Evolutionary conservation across 495 filamentous ascomycete genomes (phyloP).

Genomic region (Darksidea phi): DNA sequence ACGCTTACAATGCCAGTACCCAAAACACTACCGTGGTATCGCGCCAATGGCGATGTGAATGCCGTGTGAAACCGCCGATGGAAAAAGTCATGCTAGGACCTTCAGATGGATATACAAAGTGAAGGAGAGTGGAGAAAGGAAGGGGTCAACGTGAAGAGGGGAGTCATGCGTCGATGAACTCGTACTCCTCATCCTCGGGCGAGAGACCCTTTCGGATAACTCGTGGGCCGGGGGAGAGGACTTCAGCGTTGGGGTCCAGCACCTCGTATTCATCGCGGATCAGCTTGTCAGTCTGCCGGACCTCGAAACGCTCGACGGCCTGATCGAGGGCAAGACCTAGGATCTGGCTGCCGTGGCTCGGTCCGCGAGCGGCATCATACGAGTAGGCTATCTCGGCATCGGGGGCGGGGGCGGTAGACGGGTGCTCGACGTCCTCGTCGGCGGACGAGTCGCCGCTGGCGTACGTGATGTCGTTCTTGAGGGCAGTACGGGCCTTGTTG

Average conservation of each 20-base stretch:
- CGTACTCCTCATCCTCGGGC: conserved; percentile 37
- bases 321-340: conserved; percentile 54
- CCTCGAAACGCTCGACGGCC: conserved; percentile 59
- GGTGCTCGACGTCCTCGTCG: conserved; percentile 44
- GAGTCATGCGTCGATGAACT: conserved; percentile 30
- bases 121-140: background rate
- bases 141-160: background rate
- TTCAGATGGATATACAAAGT: conserved; percentile 12
- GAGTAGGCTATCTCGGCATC: conserved; percentile 50
- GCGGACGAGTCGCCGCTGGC: conserved; percentile 38
- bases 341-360: conserved; percentile 54
- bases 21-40: conserved; percentile 9
- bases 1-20: conserved; percentile 28
- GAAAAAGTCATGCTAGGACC: conserved; percentile 18
- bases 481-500: conserved; percentile 30
- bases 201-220: conserved; percentile 19
- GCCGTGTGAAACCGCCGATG: conserved; percentile 22
- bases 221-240: conserved; percentile 25
- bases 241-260: conserved; percentile 49
- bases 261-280: conserved; percentile 61
- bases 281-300: conserved; percentile 55
- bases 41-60: conserved; percentile 14
- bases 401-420: conserved; percentile 45
- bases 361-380: conserved; percentile 50
- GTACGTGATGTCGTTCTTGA: conserved; percentile 38